A percentile compares a stretch with the other conserved stretches of the same genome.
phyloP scores from a whole-genome alignment of 1,284 basidiomycete species.

The Pterula multifida region DNA sequence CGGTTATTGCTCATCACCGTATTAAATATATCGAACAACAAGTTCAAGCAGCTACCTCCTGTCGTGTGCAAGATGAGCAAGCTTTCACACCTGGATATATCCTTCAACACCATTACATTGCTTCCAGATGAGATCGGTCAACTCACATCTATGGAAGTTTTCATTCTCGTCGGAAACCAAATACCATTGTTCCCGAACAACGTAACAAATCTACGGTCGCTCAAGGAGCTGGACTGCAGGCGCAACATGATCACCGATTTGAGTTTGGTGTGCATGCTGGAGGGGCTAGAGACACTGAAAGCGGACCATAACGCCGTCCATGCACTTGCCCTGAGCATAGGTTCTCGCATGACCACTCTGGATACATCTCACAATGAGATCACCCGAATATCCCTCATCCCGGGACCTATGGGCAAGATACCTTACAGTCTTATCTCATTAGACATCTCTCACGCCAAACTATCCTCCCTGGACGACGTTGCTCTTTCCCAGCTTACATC shows the following conservation, averaged over 20 bases:
- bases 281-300: conserved; percentile 52
- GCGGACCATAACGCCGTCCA: conserved; percentile 79
- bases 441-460: conserved; percentile 85
- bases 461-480: conserved; percentile 72
- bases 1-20: conserved; percentile 62
- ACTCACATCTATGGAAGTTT: conserved; percentile 56
- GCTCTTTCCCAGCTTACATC: conserved; percentile 64
- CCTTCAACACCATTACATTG: conserved; percentile 84
- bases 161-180: conserved; percentile 86
- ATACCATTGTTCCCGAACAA: conserved; percentile 69
- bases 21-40: conserved; percentile 96
- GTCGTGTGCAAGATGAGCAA: conserved; percentile 69
- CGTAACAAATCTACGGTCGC: conserved; percentile 46
- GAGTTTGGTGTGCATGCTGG: conserved; percentile 55
- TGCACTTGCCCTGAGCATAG: conserved; percentile 67
- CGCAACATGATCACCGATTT: conserved; percentile 76
- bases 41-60: conserved; percentile 72
- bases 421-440: conserved; percentile 68
- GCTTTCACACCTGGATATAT: conserved; percentile 84
- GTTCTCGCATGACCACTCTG: conserved; percentile 47
- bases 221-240: conserved; percentile 72
- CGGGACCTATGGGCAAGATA: conserved; percentile 37
- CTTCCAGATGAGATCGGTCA: conserved; percentile 76
- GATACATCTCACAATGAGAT: conserved; percentile 75
- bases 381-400: conserved; percentile 64